Evolutionary conservation across 2,329 filamentous ascomycete genomes (phyloP), one percentile per base, ranked within the genome.

Genomic region (Cercospora brassicicola): DNA sequence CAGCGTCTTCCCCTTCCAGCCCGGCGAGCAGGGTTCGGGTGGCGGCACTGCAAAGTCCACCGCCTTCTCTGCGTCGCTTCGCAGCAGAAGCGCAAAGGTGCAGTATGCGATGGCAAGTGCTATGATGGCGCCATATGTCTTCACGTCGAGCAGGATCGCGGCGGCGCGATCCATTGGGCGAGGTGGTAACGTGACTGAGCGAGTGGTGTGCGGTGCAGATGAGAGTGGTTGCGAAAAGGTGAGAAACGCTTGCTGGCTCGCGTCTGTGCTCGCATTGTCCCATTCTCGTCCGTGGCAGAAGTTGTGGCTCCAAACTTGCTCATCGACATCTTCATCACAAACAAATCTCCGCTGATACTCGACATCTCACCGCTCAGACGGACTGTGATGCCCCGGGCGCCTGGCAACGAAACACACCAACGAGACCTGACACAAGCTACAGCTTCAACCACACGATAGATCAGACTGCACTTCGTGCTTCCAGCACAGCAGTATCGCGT

Each of bases 1-100:
- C 39, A 93, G 82, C 36, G 87, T 82, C 72, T 84, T 83, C 59
- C 85, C 83, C 65, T 86, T 84, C 77, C 84, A 87, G 6, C 78
- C 82, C 13, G 79, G 74, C 59, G 84, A 82, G 63, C 88, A 87
- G 71, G 86, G 79, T 77, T 87, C 86, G n/a, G 91, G 90, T 51
- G 85, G 75, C 4, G 87, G 84, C 28, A 77, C 71, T n/a, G 70
- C 71, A 69, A 76, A 77, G 5, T 69, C 69, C 66, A 77, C 71
- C 28, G 73, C 75, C 36, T 62, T 56, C 36, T 72, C 71, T 23
- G 71, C 18, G 45, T 73, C 70, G 15, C 59, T 31, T 30, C 65
- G 68, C 23, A 70, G 55, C 60, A 65, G 36, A 6, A 42, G 20
- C 4, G 39, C 42, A 20, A 39, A 56, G 10, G 56, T 31, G 28